phyloP scores from a whole-genome alignment of 78 protist genomes.

The Dictyostelium brefeldianum region DNA sequence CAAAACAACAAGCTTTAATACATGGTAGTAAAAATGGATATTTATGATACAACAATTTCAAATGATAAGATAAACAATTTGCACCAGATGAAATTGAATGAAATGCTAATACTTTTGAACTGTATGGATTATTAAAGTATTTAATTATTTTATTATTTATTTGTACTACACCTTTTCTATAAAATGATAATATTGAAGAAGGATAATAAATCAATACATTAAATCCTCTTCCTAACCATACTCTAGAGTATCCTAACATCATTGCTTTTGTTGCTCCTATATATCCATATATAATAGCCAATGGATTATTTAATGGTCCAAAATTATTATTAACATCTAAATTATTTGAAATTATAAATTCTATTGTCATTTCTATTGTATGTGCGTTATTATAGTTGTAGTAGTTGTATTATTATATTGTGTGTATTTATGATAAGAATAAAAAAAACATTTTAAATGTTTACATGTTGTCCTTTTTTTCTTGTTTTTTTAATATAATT shows the following conservation, averaged over 20 bases:
- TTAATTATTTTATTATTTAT: background rate
- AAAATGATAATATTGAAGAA: background rate
- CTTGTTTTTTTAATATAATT: background rate
- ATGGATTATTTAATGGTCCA: constrained; percentile 2
- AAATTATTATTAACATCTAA: background rate
- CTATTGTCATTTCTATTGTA: background rate
- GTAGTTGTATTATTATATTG: too few relatives aligned
- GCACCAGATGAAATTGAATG: constrained; percentile 11
- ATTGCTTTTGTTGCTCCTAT: background rate
- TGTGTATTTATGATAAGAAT: background rate
- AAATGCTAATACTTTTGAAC: background rate
- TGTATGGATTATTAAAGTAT: background rate
- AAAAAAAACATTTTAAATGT: background rate
- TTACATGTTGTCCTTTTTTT: background rate
- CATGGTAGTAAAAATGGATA: background rate
- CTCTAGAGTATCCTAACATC: background rate
- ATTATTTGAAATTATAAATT: background rate
- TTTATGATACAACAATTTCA: background rate
- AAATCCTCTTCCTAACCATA: background rate
- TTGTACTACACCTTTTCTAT: background rate
- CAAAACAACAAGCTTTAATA: background rate
- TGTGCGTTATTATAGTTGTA: background rate
- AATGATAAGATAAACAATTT: background rate
- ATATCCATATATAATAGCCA: background rate
- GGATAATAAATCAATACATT: background rate